These are phyloP conservation scores for Trapa incisa DNA, from an alignment of 345 rosid species.

Conservation along the genomic window DNA sequence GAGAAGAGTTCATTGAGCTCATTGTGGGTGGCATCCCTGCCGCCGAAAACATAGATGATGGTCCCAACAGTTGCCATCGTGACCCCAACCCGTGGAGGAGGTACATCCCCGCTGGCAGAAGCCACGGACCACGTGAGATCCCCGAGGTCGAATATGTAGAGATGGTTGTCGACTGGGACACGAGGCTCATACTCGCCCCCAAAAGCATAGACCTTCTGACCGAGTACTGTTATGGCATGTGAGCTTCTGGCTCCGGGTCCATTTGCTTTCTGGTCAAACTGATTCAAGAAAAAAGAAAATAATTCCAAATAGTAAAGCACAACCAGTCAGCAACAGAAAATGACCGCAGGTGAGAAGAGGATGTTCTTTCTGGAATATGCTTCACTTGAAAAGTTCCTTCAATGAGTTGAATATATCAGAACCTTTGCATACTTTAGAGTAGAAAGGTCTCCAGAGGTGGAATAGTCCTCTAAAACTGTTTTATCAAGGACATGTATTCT, in stretches of 20 bases:
- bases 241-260: slow-evolving; percentile 95
- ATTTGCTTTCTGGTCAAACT: slow-evolving; percentile 64
- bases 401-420: neutral
- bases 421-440: neutral
- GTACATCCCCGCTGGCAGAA: slow-evolving; percentile 44
- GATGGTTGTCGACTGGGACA: slow-evolving; percentile 77
- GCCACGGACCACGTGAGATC: slow-evolving; percentile 53
- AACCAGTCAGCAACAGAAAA: neutral
- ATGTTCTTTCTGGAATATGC: neutral
- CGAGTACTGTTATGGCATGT: slow-evolving; percentile 65
- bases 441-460: neutral
- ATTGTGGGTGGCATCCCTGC: slow-evolving; percentile 51
- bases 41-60: slow-evolving; percentile 65
- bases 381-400: neutral
- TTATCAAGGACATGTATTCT: too few species aligned
- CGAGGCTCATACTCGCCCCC: slow-evolving; percentile 82
- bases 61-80: slow-evolving; percentile 54
- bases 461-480: too few species aligned
- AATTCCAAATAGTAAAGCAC: neutral
- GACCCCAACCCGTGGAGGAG: slow-evolving; percentile 90
- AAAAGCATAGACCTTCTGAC: slow-evolving; percentile 50
- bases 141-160: slow-evolving; percentile 54
- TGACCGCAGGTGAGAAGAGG: neutral
- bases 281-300: neutral
- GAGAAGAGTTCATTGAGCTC: slow-evolving; percentile 77